Conservation (phyloP, 2,329 filamentous ascomycete species). For the Fusarium brevicatenulatum region DNA sequence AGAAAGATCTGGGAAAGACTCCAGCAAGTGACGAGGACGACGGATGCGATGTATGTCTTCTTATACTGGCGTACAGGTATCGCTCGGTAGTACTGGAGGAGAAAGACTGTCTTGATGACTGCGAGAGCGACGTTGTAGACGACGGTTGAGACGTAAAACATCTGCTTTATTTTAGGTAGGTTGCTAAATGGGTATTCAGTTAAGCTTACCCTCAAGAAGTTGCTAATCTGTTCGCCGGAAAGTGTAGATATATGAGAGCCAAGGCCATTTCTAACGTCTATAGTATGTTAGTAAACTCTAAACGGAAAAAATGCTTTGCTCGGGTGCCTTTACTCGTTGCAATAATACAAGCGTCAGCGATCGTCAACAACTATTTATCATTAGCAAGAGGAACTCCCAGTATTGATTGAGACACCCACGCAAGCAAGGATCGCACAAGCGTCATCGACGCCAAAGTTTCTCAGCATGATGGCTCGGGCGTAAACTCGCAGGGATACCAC, state of each 20-base stretch:
- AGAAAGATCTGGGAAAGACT: not conserved
- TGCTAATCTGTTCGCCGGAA: not conserved
- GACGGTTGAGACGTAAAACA: not conserved
- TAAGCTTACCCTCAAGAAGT: not conserved
- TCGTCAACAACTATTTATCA: not conserved
- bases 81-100: not conserved
- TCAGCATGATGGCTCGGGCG: not conserved
- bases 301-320: fast-evolving
- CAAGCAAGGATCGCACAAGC: not conserved
- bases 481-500: not conserved
- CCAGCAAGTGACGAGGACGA: not conserved
- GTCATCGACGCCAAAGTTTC: not conserved
- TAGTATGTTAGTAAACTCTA: fast-evolving
- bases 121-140: not conserved
- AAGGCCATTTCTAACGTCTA: not conserved
- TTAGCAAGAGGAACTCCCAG: not conserved
- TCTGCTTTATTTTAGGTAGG: fast-evolving
- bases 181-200: fast-evolving
- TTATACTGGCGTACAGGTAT: not conserved
- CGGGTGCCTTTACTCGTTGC: not conserved
- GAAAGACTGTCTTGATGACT: not conserved
- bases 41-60: not conserved
- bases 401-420: not conserved
- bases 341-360: not conserved
- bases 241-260: not conserved